A percentile compares a stretch with the other conserved stretches of the same genome.
Evolutionary conservation across 2,329 filamentous ascomycete species (phyloP).

Genomic region (Colletotrichum sp.): DNA sequence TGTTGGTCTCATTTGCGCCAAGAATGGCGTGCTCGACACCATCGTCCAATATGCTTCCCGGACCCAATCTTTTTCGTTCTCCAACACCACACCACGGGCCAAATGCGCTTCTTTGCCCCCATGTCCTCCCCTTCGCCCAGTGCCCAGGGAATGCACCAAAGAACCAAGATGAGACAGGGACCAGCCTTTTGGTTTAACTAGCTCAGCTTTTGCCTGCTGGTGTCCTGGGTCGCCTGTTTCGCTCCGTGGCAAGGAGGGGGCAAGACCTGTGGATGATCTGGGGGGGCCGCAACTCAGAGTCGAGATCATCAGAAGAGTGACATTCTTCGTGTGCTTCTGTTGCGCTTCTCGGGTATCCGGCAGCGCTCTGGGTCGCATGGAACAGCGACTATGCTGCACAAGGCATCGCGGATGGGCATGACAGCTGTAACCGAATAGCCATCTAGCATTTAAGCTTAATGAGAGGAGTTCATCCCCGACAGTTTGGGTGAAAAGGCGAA

Average conservation of each 20-base stretch:
- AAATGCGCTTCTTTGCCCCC: not conserved
- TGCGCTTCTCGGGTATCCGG: conserved; percentile 12
- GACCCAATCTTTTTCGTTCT: conserved; percentile 1
- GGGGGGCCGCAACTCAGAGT: not conserved
- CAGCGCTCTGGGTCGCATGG: conserved; percentile 7
- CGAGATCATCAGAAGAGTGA: not conserved
- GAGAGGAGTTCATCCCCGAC: not conserved
- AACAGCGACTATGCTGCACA: not conserved
- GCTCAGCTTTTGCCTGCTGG: not conserved
- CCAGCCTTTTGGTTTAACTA: not conserved
- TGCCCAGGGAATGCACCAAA: not conserved
- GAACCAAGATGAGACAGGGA: not conserved
- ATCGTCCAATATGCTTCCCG: conserved; percentile 18
- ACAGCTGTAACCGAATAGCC: not conserved
- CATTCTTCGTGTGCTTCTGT: not conserved
- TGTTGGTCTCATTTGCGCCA: conserved; percentile 20
- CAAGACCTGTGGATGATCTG: not conserved
- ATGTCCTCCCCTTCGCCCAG: not conserved
- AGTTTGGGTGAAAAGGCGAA: not conserved
- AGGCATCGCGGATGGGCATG: conserved; percentile 1
- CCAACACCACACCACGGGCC: not conserved
- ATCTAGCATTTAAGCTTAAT: conserved; percentile 19
- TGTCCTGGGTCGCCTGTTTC: not conserved
- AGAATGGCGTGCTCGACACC: conserved; percentile 21
- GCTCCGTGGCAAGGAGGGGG: not conserved